Evolutionary conservation across 352 stramenopile species (phyloP), one percentile per base, ranked within the genome.

Genomic region (Globisporangium acanthophoron): DNA sequence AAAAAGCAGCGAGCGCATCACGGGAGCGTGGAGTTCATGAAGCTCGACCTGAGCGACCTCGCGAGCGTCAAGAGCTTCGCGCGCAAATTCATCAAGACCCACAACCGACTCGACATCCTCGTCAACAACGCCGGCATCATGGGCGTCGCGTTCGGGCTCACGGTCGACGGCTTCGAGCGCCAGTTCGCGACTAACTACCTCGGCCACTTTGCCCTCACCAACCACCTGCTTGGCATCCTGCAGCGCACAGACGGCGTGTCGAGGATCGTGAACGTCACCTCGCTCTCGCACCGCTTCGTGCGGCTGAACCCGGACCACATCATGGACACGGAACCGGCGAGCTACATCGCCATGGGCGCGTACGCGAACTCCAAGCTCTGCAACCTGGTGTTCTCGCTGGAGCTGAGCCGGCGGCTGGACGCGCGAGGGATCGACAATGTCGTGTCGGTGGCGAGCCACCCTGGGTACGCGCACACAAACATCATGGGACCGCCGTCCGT

Each of bases 341-440:
- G 52, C 45, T 83, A 80, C 66, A 65, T 53, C 27, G 63, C 63
- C 27, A 69, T 65, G 62, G 46, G 58, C 18, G 65, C 53, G 41
- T 98, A 98, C 64, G 76, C 76, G 27, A 64, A 84, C 52, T 92
- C 79, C 41, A 98, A 98, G 73, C 67, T 98, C 20, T 80, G 74
- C 59, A 98, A 98, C 62, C 80, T 98, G 45, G 61, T 97, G 3
- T 98, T 98, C 68, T 85, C 88, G 3, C 63, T 89, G 49, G 91
- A 97, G 52, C 61, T 98, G 11, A 73, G 92, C 48, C 70, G 77
- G 20, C 73, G 82, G 1, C 41, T 78, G 20, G 49, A 64, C 9
- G 27, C 55, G 0, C 37, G 41, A 0, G 56, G 54, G 7, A 53
- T 81, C n/a, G n/a, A 50, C 4, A 58, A 61, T n/a, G 62, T 80